Percentiles rank a stretch among this genome's conserved stretches.
Conservation (phyloP, 208 protist genomes). For the Vickermania spadyakhi region DNA sequence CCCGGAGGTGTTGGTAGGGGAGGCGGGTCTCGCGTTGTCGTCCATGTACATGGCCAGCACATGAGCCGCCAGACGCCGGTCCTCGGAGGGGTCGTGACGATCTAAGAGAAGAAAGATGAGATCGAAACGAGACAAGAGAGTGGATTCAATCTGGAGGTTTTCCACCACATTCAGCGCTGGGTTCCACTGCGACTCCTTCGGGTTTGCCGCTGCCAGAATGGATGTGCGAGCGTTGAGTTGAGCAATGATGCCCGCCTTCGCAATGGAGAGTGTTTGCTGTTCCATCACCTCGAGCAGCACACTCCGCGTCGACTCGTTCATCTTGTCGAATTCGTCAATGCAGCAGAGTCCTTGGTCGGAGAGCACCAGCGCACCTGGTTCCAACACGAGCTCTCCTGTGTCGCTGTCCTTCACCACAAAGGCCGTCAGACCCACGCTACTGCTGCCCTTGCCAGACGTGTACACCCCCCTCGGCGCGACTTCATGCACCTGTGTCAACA, state of each 20-base stretch:
- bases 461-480: constrained; percentile 98
- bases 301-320: constrained; percentile 96
- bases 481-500: constrained; percentile 98
- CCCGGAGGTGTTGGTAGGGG: neutral
- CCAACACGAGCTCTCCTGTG: constrained; percentile 97
- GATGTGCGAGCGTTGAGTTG: constrained; percentile 98
- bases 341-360: constrained; percentile 99
- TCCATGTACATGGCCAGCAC: constrained; percentile 95
- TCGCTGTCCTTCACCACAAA: constrained; percentile 97
- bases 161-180: constrained; percentile 94
- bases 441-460: constrained; percentile 98
- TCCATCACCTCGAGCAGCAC: constrained; percentile 99
- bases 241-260: constrained; percentile 99
- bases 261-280: constrained; percentile 99
- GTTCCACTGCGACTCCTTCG: constrained; percentile 97
- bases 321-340: constrained; percentile 99
- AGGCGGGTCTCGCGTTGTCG: neutral
- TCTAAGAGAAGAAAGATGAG: constrained; percentile 98
- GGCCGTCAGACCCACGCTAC: constrained; percentile 98
- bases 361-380: constrained; percentile 97
- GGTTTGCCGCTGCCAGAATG: constrained; percentile 99
- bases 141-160: constrained; percentile 98
- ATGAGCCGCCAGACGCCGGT: constrained; percentile 94
- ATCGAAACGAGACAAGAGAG: constrained; percentile 98
- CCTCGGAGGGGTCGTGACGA: constrained; percentile 85